These are phyloP conservation scores for Talaromyces verruculosus DNA, from an alignment of 2,329 filamentous ascomycete species.

Conservation along the genomic window DNA sequence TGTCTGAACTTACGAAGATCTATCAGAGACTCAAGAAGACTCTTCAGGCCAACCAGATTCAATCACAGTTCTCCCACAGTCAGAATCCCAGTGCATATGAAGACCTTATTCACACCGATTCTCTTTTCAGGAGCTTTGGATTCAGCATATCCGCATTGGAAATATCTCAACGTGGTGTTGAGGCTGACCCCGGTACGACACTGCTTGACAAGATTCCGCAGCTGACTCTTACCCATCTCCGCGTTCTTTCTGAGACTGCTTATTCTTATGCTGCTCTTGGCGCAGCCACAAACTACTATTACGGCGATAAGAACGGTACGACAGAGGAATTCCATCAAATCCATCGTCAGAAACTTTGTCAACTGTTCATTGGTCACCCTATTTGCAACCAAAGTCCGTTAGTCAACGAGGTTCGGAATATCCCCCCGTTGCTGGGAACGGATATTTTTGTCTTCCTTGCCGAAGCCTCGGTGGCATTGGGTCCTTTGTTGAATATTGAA, in stretches of 20 bases:
- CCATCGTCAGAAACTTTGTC: constrained; percentile 69
- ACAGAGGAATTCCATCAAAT: constrained; percentile 67
- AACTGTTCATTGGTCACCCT: constrained; percentile 67
- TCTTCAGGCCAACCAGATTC: constrained; percentile 52
- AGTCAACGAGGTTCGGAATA: constrained; percentile 38
- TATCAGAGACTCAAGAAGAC: constrained; percentile 59
- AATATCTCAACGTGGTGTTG: constrained; percentile 84
- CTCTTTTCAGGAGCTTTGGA: constrained; percentile 59
- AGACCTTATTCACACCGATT: constrained; percentile 50
- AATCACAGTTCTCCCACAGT: constrained; percentile 48
- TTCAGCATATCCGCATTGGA: constrained; percentile 86
- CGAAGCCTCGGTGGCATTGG: constrained; percentile 71
- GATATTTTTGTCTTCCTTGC: constrained; percentile 64
- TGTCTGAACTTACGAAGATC: constrained; percentile 53
- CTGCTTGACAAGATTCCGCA: constrained; percentile 82
- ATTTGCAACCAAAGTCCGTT: constrained; percentile 36
- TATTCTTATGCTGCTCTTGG: constrained; percentile 80
- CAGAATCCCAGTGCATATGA: constrained; percentile 44
- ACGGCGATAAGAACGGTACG: constrained; percentile 55
- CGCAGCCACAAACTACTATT: constrained; percentile 56
- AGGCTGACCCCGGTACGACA: constrained; percentile 69
- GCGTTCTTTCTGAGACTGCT: constrained; percentile 83
- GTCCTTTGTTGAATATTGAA: constrained; percentile 67
- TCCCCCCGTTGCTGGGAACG: constrained; percentile 41
- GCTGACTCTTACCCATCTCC: constrained; percentile 79